Conservation (phyloP, 441 rosid species). For the Codiaeum variegatum region DNA sequence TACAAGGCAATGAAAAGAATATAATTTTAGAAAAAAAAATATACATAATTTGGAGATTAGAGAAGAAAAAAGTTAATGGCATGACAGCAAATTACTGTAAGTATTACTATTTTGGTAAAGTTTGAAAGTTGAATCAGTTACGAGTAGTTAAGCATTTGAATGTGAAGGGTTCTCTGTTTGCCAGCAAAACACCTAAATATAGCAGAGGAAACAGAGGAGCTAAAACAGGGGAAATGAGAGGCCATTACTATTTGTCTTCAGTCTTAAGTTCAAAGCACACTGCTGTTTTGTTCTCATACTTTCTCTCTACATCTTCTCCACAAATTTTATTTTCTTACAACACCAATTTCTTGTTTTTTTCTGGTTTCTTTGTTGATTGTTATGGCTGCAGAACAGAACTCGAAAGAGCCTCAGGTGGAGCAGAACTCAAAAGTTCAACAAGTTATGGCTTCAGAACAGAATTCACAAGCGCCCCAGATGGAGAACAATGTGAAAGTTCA, state of each 20-base stretch:
- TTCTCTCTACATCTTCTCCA: neutral
- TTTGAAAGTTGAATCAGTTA: slow-evolving; percentile 9
- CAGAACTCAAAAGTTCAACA: neutral
- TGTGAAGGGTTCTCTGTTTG: slow-evolving; percentile 1
- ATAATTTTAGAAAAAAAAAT: neutral
- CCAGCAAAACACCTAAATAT: slow-evolving; percentile 13
- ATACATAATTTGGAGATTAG: neutral
- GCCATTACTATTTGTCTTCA: slow-evolving; percentile 1
- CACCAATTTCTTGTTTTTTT: neutral
- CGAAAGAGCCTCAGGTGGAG: slow-evolving; percentile 6
- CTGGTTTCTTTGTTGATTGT: neutral
- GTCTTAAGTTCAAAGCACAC: slow-evolving; percentile 10
- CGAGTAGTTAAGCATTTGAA: slow-evolving; percentile 7
- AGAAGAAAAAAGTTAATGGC: neutral
- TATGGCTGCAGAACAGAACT: slow-evolving; percentile 12
- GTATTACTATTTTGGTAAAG: slow-evolving; percentile 8
- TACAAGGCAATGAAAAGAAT: neutral
- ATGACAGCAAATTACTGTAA: neutral
- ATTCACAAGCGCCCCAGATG: neutral
- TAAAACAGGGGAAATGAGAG: slow-evolving; percentile 18
- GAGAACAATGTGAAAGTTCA: slow-evolving; percentile 4
- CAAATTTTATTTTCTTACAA: neutral
- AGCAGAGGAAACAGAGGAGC: slow-evolving; percentile 21
- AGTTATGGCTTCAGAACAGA: slow-evolving; percentile 10
- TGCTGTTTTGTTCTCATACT: neutral